Conservation (phyloP, 1,284 basidiomycete species). For the Ceratobasidium sp. region DNA sequence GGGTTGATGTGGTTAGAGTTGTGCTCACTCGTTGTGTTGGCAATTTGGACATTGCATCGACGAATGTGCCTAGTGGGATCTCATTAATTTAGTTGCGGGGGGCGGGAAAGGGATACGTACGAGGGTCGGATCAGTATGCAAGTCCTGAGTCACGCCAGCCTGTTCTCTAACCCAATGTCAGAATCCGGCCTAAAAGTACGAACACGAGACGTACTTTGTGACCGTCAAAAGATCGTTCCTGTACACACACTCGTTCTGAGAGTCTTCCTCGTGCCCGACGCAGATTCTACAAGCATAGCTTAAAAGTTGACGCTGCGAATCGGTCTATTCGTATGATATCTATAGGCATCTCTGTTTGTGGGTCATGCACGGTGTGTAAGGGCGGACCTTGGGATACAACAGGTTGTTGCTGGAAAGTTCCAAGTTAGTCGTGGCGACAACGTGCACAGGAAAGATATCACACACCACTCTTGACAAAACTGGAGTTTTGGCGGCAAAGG, state of each 20-base stretch:
- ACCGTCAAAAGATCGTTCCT: slow-evolving; percentile 94
- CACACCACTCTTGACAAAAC: slow-evolving; percentile 50
- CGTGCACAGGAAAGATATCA: background rate
- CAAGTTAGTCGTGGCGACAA: background rate
- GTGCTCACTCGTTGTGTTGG: slow-evolving; percentile 76
- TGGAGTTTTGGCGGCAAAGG: slow-evolving; percentile 42
- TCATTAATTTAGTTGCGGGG: background rate
- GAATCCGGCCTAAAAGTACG: background rate
- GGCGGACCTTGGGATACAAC: slow-evolving; percentile 77
- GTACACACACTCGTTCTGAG: slow-evolving; percentile 91
- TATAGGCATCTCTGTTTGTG: background rate
- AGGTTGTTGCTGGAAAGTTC: slow-evolving; percentile 79
- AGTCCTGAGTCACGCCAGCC: slow-evolving; percentile 89
- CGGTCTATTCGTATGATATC: slow-evolving; percentile 68
- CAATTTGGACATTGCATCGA: slow-evolving; percentile 78
- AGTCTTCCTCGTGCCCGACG: slow-evolving; percentile 81
- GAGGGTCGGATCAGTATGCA: slow-evolving; percentile 92
- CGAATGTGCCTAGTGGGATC: slow-evolving; percentile 61
- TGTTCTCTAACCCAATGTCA: slow-evolving; percentile 70
- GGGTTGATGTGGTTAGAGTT: slow-evolving; percentile 20
- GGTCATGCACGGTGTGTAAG: background rate
- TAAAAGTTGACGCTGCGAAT: slow-evolving; percentile 86
- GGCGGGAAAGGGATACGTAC: slow-evolving; percentile 57
- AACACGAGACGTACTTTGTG: slow-evolving; percentile 78
- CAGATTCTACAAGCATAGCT: slow-evolving; percentile 96